Conservation (phyloP, 768 basidiomycete species). For the Gyrodon lividus region DNA sequence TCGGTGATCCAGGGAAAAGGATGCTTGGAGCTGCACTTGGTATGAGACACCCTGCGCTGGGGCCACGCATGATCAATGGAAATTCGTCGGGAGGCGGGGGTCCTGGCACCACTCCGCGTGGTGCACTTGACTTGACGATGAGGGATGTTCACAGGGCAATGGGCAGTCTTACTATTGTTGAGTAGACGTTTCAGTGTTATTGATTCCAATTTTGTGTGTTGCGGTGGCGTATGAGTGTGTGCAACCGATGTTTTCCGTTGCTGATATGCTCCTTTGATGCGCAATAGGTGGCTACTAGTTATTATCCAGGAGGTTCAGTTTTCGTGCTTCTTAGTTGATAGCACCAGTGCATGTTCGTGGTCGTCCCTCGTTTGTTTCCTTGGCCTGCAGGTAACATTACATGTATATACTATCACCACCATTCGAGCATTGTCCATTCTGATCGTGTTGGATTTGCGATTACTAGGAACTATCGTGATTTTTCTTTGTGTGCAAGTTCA, state of each 20-base stretch:
- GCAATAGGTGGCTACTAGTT: conserved; percentile 18
- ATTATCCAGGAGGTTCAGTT: conserved; percentile 12
- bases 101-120: conserved; percentile 27
- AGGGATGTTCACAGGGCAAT: conserved; percentile 73
- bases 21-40: conserved; percentile 88
- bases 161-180: conserved; percentile 71
- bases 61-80: conserved; percentile 53
- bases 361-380: conserved; percentile 29
- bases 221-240: conserved; percentile 18
- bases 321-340: conserved; percentile 10
- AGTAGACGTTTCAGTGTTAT: conserved; percentile 41
- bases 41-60: conserved; percentile 74
- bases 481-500: not conserved
- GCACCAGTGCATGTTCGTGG: conserved; percentile 16
- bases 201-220: conserved; percentile 12
- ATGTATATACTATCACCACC: conserved; percentile 21
- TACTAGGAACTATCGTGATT: not conserved
- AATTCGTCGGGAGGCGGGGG: conserved; percentile 36
- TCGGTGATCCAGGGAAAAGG: conserved; percentile 85
- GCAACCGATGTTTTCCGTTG: conserved; percentile 19
- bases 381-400: conserved; percentile 21
- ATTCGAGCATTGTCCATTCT: conserved; percentile 2
- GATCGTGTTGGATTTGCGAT: not conserved
- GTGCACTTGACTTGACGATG: conserved; percentile 55
- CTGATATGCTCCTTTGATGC: conserved; percentile 21